These are phyloP conservation scores for Ceriops zippeliana DNA, from an alignment of 345 rosid genomes.

Conservation along the genomic window DNA sequence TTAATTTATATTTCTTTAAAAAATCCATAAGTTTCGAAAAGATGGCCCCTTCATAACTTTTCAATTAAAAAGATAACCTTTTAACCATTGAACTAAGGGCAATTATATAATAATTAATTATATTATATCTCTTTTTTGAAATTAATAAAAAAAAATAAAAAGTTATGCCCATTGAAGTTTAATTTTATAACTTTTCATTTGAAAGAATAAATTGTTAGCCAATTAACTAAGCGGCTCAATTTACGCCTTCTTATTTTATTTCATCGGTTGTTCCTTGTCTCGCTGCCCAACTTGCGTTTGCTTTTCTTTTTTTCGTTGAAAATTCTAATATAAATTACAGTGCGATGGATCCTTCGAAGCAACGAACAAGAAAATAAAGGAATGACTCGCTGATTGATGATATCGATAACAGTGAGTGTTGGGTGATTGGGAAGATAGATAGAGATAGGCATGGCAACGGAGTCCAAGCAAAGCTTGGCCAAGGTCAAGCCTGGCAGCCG, in stretches of 20 bases:
- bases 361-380: neutral
- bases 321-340: constrained; percentile 6
- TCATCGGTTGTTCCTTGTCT: no score
- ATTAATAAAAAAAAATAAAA: no score
- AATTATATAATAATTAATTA: no score
- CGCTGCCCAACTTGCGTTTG: neutral
- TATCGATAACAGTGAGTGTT: neutral
- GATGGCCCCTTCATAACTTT: no score
- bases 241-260: neutral
- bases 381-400: neutral
- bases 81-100: no score
- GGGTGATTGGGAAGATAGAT: neutral
- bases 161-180: no score
- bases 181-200: no score
- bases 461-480: constrained; percentile 34
- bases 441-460: constrained; percentile 38
- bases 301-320: constrained; percentile 51
- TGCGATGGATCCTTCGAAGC: neutral
- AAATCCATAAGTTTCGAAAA: no score
- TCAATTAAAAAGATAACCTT: no score
- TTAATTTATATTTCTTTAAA: no score
- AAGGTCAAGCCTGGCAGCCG: constrained; percentile 36
- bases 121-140: no score
- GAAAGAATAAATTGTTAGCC: no score
- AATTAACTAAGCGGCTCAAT: neutral